phyloP scores from a whole-genome alignment of 2,329 filamentous ascomycete genomes.

The Colletotrichum aenigma region DNA sequence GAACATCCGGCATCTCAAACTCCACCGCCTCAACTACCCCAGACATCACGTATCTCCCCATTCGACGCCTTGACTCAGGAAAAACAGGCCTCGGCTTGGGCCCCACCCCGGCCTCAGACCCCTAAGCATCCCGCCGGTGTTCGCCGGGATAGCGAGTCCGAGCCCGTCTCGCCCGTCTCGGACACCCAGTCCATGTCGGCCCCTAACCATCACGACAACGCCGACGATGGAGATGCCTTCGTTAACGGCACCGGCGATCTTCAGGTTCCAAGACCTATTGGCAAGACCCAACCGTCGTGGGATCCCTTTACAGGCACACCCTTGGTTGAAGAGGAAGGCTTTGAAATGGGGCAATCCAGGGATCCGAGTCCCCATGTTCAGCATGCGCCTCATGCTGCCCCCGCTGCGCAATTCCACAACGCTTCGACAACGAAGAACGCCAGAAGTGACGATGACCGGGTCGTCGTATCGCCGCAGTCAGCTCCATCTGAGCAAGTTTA shows the following conservation, averaged over 20 bases:
- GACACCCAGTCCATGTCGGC: slow-evolving; percentile 26
- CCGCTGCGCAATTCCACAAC: not conserved
- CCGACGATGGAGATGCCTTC: slow-evolving; percentile 11
- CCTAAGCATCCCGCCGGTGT: slow-evolving; percentile 22
- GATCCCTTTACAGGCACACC: slow-evolving; percentile 37
- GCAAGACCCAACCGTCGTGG: slow-evolving; percentile 37
- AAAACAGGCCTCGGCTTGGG: slow-evolving; percentile 20
- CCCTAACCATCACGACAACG: not conserved
- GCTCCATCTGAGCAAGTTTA: slow-evolving; percentile 25
- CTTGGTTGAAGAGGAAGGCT: slow-evolving; percentile 40
- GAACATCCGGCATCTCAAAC: slow-evolving; percentile 16
- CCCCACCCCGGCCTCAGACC: slow-evolving; percentile 17
- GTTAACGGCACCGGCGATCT: slow-evolving; percentile 13
- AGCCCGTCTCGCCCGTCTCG: slow-evolving; percentile 36
- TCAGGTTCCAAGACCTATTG: slow-evolving; percentile 31
- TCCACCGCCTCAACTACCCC: slow-evolving; percentile 20
- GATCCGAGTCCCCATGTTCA: slow-evolving; percentile 1
- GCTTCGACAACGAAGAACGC: not conserved
- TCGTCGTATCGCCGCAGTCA: slow-evolving; percentile 31
- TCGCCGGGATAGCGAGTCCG: slow-evolving; percentile 25
- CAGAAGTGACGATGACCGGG: slow-evolving; percentile 32
- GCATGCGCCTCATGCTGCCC: not conserved
- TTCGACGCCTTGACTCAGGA: slow-evolving; percentile 23
- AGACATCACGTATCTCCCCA: slow-evolving; percentile 25
- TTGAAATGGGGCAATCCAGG: slow-evolving; percentile 28